Percentiles rank a stretch among this genome's conserved stretches.
These are phyloP conservation scores for Edaphochlamys debaryana DNA, from an alignment of 139 green algal species.

Conservation along the genomic window DNA sequence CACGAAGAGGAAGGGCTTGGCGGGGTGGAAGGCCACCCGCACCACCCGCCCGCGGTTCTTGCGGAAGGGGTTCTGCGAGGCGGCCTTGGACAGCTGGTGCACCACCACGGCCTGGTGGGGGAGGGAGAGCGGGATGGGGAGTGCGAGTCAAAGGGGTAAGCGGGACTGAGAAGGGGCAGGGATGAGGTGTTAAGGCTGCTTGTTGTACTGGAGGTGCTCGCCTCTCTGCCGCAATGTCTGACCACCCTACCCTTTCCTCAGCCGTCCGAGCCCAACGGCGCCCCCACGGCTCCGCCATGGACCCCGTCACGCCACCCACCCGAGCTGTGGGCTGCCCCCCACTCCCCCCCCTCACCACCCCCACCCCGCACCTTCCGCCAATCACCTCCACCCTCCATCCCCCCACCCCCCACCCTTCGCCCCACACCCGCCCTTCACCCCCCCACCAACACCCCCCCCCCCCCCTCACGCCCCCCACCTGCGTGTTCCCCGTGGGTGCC, in stretches of 20 bases:
- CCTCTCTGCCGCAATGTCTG: too few species aligned
- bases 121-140: neutral
- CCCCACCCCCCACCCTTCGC: too few species aligned
- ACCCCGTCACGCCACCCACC: too few species aligned
- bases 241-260: too few species aligned
- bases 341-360: too few species aligned
- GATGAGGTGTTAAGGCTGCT: neutral
- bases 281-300: too few species aligned
- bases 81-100: constrained; percentile 89
- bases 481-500: constrained; percentile 80
- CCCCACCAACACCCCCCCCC: neutral
- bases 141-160: too few species aligned
- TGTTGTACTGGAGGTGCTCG: neutral
- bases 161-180: neutral
- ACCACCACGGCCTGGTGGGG: constrained; percentile 86
- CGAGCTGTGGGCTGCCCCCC: too few species aligned
- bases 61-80: constrained; percentile 93
- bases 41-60: constrained; percentile 90
- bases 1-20: constrained; percentile 96
- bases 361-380: too few species aligned
- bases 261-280: too few species aligned
- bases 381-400: too few species aligned
- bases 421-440: too few species aligned
- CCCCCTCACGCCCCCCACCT: constrained; percentile 47
- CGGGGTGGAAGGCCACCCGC: constrained; percentile 90